Base-by-base conservation (phyloP, 257 asterid genomes). In the Handroanthus guayacan region DNA sequence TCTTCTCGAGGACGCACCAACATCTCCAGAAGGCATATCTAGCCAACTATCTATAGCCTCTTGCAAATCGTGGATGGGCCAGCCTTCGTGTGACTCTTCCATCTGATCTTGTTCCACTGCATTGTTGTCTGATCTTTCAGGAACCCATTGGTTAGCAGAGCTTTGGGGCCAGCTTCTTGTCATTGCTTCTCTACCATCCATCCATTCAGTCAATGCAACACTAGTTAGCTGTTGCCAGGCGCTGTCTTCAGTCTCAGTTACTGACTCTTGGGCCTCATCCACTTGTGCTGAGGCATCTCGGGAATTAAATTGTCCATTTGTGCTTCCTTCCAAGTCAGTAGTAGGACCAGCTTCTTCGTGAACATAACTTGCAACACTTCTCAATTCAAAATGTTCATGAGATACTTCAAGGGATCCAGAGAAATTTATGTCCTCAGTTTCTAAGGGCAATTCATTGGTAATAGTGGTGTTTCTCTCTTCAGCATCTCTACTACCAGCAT, bases 31-130 rank as follows among this genome's bases (percentile, higher is more conserved):
- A 78, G 94, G 97, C 55, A 71, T 81, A 69, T 84, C 89, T 39
- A 89, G 82, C 96, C 96, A 92, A 69, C 89, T 85, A 84, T 89
- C 93, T 5, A 84, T 82, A 75, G 89, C 91, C 79, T 91, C 95
- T 72, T 87, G 91, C 74, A 88, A 69, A 67, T 82, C 92, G 37
- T 86, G 77, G 67, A 79, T 81, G 48, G 84, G 88, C 97, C 95
- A 91, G 55, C 79, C 87, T 39, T 81, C 92, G 14, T 67, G 88
- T 43, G 93, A 71, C 79, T 88, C 91, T 79, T 85, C 92, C 61
- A 75, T 65, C 78, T 58, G 86, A 82, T 74, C 80, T 54, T 80
- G 89, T 74, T 82, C 92, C 14, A 67, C 79, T 67, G 43, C 79
- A 62, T 64, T 73, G 63, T 69, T 81, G 50, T 74, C 76, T 31